Evolutionary conservation across 345 rosid species (phyloP).

Genomic region (Euphorbia tirucalli): DNA sequence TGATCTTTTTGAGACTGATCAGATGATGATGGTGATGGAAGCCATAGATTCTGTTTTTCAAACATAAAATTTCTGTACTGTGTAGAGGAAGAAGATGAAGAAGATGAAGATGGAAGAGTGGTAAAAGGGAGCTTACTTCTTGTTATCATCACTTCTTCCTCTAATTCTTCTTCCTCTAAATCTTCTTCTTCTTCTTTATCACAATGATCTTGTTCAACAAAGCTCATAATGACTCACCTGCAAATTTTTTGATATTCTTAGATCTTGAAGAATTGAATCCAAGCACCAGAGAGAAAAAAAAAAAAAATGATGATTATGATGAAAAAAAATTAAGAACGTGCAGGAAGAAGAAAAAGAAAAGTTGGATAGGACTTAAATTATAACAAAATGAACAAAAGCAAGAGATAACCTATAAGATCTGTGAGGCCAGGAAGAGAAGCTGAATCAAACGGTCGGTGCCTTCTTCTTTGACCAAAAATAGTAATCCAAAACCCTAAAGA

Average conservation of each 20-base stretch:
- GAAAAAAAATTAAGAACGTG: slow-evolving; percentile 12
- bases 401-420: slow-evolving; percentile 24
- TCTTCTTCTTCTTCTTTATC: slow-evolving; percentile 12
- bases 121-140: slow-evolving; percentile 26
- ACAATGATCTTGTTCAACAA: slow-evolving; percentile 30
- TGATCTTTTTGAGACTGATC: slow-evolving; percentile 25
- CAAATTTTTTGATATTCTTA: slow-evolving; percentile 13
- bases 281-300: slow-evolving; percentile 22
- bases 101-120: slow-evolving; percentile 20
- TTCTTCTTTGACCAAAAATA: slow-evolving; percentile 36
- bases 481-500: slow-evolving; percentile 39
- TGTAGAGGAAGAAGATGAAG: slow-evolving; percentile 24
- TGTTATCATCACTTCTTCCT: slow-evolving; percentile 24
- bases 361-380: too few species aligned
- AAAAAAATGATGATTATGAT: too few species aligned
- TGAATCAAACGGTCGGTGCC: slow-evolving; percentile 36
- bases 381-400: neutral
- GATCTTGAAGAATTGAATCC: slow-evolving; percentile 33
- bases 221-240: slow-evolving; percentile 38
- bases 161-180: slow-evolving; percentile 27
- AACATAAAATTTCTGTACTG: slow-evolving; percentile 24
- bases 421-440: slow-evolving; percentile 23
- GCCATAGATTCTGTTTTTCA: slow-evolving; percentile 26
- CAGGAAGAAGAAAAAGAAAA: slow-evolving; percentile 25
- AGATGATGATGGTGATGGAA: slow-evolving; percentile 12